phyloP scores from a whole-genome alignment of 108 stramenopile genomes.

The Schizochytrium sp. region DNA sequence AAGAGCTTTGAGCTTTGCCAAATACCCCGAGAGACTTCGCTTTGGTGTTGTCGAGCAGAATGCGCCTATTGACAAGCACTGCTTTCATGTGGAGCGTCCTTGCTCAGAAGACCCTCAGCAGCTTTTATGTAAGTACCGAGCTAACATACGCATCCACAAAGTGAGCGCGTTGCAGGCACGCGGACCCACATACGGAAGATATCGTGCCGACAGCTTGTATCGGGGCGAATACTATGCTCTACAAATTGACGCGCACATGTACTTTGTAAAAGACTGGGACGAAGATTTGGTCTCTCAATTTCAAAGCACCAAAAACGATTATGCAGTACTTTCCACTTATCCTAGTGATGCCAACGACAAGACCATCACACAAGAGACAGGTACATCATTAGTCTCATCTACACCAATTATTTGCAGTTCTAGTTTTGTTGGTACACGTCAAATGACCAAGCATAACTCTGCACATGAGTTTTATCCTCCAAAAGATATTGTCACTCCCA shows the following conservation, averaged over 20 bases:
- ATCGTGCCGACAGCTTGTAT: conserved; percentile 82
- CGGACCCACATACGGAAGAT: conserved; percentile 80
- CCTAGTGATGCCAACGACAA: conserved; percentile 75
- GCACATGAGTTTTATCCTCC: conserved; percentile 13
- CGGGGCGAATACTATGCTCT: conserved; percentile 83
- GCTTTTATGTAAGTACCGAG: conserved; percentile 61
- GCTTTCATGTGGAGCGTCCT: neutral
- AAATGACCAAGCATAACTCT: conserved; percentile 25
- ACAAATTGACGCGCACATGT: conserved; percentile 81
- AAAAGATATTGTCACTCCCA: conserved; percentile 23
- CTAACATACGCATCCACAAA: conserved; percentile 59
- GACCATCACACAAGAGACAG: neutral
- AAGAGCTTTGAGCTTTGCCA: conserved; percentile 47
- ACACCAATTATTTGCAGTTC: conserved; percentile 33
- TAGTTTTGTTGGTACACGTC: neutral
- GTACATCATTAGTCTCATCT: neutral
- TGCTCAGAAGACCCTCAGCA: conserved; percentile 59
- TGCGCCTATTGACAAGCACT: conserved; percentile 52
- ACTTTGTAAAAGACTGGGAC: conserved; percentile 72
- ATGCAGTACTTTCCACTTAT: conserved; percentile 87
- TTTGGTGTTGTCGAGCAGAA: conserved; percentile 66
- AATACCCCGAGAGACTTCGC: conserved; percentile 63
- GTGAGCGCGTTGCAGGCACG: conserved; percentile 62
- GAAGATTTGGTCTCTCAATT: conserved; percentile 83
- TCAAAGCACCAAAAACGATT: conserved; percentile 85